Evolutionary conservation across 2,329 filamentous ascomycete species (phyloP), one percentile per base, ranked within the genome.

Genomic region (Geosmithia morbida): DNA sequence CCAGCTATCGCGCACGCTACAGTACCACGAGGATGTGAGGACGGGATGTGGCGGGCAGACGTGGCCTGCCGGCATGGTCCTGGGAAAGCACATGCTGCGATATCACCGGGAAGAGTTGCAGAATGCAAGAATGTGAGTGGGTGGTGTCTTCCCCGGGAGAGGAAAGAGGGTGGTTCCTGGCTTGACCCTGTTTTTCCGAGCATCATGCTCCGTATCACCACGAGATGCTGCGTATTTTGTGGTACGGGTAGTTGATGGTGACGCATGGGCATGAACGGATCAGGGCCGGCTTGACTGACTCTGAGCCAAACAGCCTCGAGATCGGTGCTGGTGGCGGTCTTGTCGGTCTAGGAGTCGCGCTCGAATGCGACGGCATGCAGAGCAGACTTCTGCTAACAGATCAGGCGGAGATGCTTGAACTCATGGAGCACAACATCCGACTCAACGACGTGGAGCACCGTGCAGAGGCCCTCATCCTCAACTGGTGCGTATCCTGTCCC

Each of bases 41-140:
- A 79, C 85, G 52, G 92, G 92, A 51, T 97, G 92, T 63, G 92
- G 92, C 45, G 92, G 92, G 2, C 86, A 94, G 65, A 74, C 94
- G 11, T 97, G 92, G 92, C 90, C 89, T 2, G 90, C 90, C 1
- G 92, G 92, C 11, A 85, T 94, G 79, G 77, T 92, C 16, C 71
- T 98, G 47, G 77, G 85, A 18, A 87, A 83, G 63, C 94, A 97
- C 61, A 76, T 97, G 74, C 71, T 97, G 50, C 77, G 82, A 46
- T 81, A 81, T 58, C 84, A 86, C 55, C 69, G 68, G 51, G 66
- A 75, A n/a, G 68, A 77, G 53, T 63, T 94, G 52, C 65, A 64
- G 49, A 69, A 75, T 49, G 81, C 85, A 53, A 76, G 78, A 64
- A 87, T 94, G 86, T 94, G 62, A 62, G 81, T 75, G 22, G 4